Base-by-base conservation (phyloP, 768 basidiomycete genomes). In the Lenzites betulinus region DNA sequence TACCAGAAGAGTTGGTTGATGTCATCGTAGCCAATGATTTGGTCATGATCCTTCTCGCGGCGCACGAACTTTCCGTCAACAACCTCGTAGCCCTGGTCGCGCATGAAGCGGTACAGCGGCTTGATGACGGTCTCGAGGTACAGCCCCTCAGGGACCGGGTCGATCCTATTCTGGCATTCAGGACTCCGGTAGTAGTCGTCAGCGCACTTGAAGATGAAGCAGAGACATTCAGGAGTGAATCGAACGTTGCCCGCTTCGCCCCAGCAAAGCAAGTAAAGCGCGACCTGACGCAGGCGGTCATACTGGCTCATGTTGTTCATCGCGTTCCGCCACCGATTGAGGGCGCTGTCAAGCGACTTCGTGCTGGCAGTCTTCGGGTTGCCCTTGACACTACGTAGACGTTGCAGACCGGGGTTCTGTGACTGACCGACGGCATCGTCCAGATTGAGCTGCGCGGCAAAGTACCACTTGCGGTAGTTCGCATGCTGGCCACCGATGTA, bases 301-400 rank as follows among this genome's bases (percentile, higher is more conserved):
- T 99, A 99, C 71, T 97, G 93, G 75, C 90, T 93, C 97, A 99
- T 99, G 78, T 88, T 94, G 79, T 95, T 91, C 97, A 99, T 99
- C 55, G 96, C 97, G 69, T 92, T 93, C 49, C 96, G 83, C 97
- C 97, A 99, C 56, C 96, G 84, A 71, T 90, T 92, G 67, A 94
- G 84, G 18, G 97, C 97, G 51, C 87, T 90, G 74, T 98, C 95
- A 60, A 99, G 88, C 36, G 93, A 92, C 74, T 96, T 98, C 35
- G 81, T 78, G 26, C 80, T 76, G 12, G 80, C 74, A 0, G 83
- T 78, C 65, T 83, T 81, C 64, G 78, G 79, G 4, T 80, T 79
- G 47, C 83, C 83, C 64, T 92, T 91, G 66, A 95, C 89, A 49
- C 88, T 90, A 70, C 89, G 90, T 49, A 95, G 84, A 20, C 95